Evolutionary conservation across 768 basidiomycete genomes (phyloP).

Genomic region (Russula sp.): DNA sequence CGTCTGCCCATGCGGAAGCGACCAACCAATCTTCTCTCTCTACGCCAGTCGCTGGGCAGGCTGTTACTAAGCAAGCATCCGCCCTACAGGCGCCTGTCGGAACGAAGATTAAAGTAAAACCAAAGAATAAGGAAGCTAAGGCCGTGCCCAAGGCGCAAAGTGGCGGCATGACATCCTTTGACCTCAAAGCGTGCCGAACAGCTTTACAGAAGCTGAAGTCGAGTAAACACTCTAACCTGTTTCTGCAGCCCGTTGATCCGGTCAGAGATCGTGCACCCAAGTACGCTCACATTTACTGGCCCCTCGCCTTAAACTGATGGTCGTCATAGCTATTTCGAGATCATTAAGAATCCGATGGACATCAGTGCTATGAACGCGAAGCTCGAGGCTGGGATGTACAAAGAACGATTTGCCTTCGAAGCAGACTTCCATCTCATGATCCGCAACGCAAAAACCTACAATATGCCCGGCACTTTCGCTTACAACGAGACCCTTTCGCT

Average conservation of each 20-base stretch:
- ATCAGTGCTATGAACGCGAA: slow-evolving; percentile 84
- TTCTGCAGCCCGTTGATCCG: slow-evolving; percentile 93
- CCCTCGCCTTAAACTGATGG: slow-evolving; percentile 10
- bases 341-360: slow-evolving; percentile 94
- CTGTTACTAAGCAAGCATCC: slow-evolving; percentile 10
- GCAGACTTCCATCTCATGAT: slow-evolving; percentile 87
- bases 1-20: slow-evolving; percentile 28
- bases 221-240: slow-evolving; percentile 68
- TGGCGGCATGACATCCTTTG: slow-evolving; percentile 69
- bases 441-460: slow-evolving; percentile 82
- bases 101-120: slow-evolving; percentile 19
- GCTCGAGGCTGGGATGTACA: slow-evolving; percentile 80
- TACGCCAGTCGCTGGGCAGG: background rate
- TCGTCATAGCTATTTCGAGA: slow-evolving; percentile 71
- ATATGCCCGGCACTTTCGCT: slow-evolving; percentile 61
- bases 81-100: background rate
- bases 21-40: slow-evolving; percentile 31
- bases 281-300: slow-evolving; percentile 38
- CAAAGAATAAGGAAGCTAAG: slow-evolving; percentile 34
- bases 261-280: slow-evolving; percentile 85
- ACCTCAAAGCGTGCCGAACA: slow-evolving; percentile 67
- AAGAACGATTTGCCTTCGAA: slow-evolving; percentile 76
- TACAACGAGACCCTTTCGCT: slow-evolving; percentile 70
- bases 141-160: slow-evolving; percentile 64
- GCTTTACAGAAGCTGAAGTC: slow-evolving; percentile 73